These are phyloP conservation scores for Lachancea thermotolerans DNA, from an alignment of 805 yeast genomes.

Conservation along the genomic window DNA sequence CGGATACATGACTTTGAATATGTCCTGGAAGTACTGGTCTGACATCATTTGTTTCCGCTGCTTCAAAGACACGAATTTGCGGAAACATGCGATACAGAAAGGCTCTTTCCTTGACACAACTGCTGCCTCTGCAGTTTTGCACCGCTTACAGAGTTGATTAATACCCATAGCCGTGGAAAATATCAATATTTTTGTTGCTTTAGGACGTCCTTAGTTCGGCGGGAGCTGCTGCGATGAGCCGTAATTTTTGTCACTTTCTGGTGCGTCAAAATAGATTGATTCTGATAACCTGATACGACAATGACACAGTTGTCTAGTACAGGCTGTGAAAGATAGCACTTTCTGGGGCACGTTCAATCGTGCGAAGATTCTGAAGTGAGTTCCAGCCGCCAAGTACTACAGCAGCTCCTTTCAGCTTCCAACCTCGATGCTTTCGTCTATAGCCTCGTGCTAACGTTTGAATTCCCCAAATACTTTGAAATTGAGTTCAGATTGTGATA, in stretches of 20 bases:
- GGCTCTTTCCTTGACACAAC: conserved; percentile 28
- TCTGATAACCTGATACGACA: background rate
- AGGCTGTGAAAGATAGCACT: no score
- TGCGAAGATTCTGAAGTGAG: no score
- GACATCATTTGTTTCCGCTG: conserved; percentile 68
- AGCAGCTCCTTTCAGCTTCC: no score
- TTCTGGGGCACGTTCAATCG: no score
- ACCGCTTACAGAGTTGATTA: conserved; percentile 18
- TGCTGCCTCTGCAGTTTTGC: conserved; percentile 15
- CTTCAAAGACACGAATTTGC: conserved; percentile 66
- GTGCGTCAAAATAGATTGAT: background rate
- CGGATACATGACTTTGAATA: conserved; percentile 38
- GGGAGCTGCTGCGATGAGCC: conserved; percentile 11
- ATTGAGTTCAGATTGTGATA: no score
- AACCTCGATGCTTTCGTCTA: no score
- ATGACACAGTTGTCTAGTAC: no score
- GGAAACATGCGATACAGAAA: conserved; percentile 48
- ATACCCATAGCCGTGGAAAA: background rate
- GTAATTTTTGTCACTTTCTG: background rate
- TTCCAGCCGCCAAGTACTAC: no score
- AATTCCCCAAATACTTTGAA: no score
- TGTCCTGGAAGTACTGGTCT: conserved; percentile 64
- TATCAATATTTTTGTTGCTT: background rate
- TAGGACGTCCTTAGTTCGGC: background rate
- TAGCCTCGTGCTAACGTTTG: no score